Base-by-base conservation (phyloP, 2,329 filamentous ascomycete species). In the Phaeoacremonium minimum region DNA sequence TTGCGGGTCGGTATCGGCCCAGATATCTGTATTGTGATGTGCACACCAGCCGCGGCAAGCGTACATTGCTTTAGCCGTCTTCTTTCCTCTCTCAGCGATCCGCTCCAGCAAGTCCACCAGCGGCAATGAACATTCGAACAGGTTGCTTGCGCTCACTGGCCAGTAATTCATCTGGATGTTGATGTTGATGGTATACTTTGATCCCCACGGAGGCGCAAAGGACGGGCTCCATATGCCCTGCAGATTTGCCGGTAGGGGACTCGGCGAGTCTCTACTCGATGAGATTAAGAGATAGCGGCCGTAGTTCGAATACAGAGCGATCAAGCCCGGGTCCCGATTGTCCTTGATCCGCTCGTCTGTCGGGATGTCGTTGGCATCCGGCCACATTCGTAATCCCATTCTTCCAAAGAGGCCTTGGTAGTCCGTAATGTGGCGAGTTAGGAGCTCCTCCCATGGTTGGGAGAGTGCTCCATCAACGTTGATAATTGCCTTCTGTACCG, bases 161-260 rank as follows among this genome's bases (percentile, higher is more conserved):
- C 69, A 74, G 45, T 74, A 75, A 43, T 73, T 73, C 71, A 75
- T 75, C 46, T 75, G 61, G 0, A 63, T 52, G 29, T 73, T 75
- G 48, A 73, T 69, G 42, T 73, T 71, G 44, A 73, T 67, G 1
- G 69, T 73, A 38, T 63, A 71, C 41, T 68, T 71, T 16, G 57
- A 61, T 4, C 67, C 67, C 69, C 69, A 73, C 0, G 63, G 51
- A 6, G 63, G 63, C 8, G 56, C 46, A 37, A 65, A 66, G 5
- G 55, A 53, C 1, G 57, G 50, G 33, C 67, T 69, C 66, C 64
- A 69, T 20, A 70, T 57, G 0, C 64, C 65, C 43, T 71, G 65
- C 0, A 69, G 56, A 29, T 59, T 69, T 2, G 65, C 61, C 5
- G 66, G 66, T 5, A 69, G 49, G 11, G 45, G 41, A 33, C 49